Percentiles rank a stretch among this genome's conserved stretches.
These are phyloP conservation scores for Aspergillus diversus DNA, from an alignment of 495 filamentous ascomycete genomes.

Conservation along the genomic window DNA sequence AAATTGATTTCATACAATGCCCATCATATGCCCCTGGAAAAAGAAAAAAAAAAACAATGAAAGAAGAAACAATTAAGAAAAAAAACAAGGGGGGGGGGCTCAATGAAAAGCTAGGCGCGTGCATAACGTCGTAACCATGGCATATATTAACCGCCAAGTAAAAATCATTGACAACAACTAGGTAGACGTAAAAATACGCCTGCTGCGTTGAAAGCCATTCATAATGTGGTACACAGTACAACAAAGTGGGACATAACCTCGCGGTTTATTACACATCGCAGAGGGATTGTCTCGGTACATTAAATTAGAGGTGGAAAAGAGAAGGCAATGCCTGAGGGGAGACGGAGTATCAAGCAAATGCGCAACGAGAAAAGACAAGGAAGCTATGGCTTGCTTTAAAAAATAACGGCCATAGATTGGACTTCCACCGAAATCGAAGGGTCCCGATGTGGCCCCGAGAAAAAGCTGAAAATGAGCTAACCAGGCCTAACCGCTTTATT, in stretches of 20 bases:
- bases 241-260: constrained; percentile 18
- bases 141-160: background rate
- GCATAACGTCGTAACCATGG: constrained; percentile 15
- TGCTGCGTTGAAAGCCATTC: constrained; percentile 8
- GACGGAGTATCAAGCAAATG: background rate
- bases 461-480: background rate
- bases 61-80: constrained; percentile 2
- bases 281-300: constrained; percentile 22
- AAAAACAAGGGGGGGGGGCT: constrained; percentile 7
- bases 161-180: constrained; percentile 11
- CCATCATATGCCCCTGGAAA: background rate
- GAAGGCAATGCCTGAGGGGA: no score
- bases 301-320: constrained; percentile 11
- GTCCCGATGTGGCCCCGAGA: background rate
- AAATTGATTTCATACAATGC: constrained; percentile 5
- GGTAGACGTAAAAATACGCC: background rate
- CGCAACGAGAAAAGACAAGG: background rate
- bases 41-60: constrained; percentile 5
- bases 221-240: constrained; percentile 13
- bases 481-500: background rate
- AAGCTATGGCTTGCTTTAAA: background rate
- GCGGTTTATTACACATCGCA: constrained; percentile 54
- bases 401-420: constrained; percentile 3
- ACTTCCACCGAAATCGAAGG: background rate
- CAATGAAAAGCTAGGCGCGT: background rate